Conservation (phyloP, 371 early-diverging fungal genomes). For the Lichtheimia ramosa region DNA sequence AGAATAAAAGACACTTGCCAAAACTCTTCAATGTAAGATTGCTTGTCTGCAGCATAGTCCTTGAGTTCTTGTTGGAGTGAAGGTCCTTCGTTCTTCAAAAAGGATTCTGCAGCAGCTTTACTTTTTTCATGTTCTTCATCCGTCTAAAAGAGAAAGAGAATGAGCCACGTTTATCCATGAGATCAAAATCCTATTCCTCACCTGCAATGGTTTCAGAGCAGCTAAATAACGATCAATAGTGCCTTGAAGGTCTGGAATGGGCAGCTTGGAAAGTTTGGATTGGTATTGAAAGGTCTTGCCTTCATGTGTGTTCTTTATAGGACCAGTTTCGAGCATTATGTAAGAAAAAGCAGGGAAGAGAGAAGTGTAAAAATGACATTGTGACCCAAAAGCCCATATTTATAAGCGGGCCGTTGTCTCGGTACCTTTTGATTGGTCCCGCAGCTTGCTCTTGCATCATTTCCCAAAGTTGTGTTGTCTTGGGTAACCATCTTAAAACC, state of each 20-base stretch:
- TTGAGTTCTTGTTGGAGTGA: conserved; percentile 76
- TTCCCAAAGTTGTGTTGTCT: not conserved
- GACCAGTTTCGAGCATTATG: conserved; percentile 5
- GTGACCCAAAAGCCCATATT: not conserved
- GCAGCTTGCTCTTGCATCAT: conserved; percentile 1
- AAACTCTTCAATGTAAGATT: conserved; percentile 58
- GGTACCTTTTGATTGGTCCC: conserved; percentile 9
- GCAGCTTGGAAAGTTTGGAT: conserved; percentile 72
- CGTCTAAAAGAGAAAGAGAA: conserved; percentile 19
- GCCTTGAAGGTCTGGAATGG: conserved; percentile 85
- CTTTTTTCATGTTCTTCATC: conserved; percentile 68
- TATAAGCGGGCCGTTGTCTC: not conserved
- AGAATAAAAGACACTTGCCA: conserved; percentile 33
- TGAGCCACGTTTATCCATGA: not conserved
- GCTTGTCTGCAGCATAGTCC: conserved; percentile 59
- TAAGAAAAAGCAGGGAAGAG: conserved; percentile 5
- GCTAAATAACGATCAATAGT: conserved; percentile 77
- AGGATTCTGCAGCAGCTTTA: conserved; percentile 61
- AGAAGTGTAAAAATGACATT: conserved; percentile 4
- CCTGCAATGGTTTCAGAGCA: conserved; percentile 76
- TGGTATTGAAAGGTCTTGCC: conserved; percentile 56
- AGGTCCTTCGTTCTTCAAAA: conserved; percentile 72
- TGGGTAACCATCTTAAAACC: too few relatives aligned
- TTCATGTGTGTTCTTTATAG: conserved; percentile 2
- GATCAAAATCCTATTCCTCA: conserved; percentile 21